phyloP scores from a whole-genome alignment of 208 protist genomes.

The Leptomonas seymouri region DNA sequence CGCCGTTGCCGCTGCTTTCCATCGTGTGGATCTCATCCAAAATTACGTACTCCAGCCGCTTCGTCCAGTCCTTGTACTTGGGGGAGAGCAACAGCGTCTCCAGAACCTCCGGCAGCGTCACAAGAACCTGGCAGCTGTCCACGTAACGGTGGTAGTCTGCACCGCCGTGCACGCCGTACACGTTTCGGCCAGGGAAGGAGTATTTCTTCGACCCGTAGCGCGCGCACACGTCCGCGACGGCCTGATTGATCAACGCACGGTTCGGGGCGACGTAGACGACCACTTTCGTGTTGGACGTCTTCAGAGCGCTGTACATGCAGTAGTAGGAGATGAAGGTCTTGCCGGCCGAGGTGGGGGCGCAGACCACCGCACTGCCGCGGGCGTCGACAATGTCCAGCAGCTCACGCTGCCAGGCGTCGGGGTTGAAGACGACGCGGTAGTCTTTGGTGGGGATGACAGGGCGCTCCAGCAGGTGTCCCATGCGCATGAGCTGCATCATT shows the following conservation, averaged over 20 bases:
- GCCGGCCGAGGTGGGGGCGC: constrained; percentile 94
- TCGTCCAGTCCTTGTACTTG: constrained; percentile 81
- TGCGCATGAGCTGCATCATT: constrained; percentile 86
- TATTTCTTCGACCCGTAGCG: constrained; percentile 93
- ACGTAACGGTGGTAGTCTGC: constrained; percentile 87
- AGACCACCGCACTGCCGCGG: constrained; percentile 92
- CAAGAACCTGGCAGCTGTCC: constrained; percentile 92
- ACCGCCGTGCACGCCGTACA: constrained; percentile 89
- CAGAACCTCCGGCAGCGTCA: constrained; percentile 93
- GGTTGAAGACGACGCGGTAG: constrained; percentile 94
- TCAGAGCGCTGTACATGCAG: constrained; percentile 93
- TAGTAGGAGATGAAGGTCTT: constrained; percentile 98
- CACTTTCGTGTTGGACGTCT: constrained; percentile 82
- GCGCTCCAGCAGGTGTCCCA: constrained; percentile 91
- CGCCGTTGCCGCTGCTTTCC: constrained; percentile 87
- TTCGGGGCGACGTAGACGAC: constrained; percentile 94
- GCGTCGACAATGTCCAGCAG: constrained; percentile 95
- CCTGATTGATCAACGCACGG: constrained; percentile 96
- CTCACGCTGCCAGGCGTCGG: constrained; percentile 95
- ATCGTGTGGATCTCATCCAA: constrained; percentile 97
- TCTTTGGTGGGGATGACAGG: constrained; percentile 68
- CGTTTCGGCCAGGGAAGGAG: constrained; percentile 59
- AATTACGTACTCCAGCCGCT: constrained; percentile 94
- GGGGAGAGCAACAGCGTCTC: constrained; percentile 93
- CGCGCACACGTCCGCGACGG: constrained; percentile 92